Conservation (phyloP, 2,329 filamentous ascomycete species). For the Fusarium fracticaudum region DNA sequence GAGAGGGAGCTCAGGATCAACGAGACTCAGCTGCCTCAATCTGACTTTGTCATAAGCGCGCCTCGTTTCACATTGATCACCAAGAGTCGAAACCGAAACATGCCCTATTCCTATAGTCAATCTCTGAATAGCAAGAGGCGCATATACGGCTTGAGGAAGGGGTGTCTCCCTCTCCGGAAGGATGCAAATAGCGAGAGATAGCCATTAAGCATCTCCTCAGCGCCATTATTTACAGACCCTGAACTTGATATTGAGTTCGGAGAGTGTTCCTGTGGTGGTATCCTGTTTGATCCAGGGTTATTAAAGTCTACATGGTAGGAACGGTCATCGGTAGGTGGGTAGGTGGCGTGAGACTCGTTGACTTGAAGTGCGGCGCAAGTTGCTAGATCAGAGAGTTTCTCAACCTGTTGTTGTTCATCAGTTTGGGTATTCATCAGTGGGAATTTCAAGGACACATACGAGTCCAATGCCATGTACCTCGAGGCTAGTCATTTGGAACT, state of each 20-base stretch:
- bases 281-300: too few relatives aligned
- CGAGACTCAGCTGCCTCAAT: too few relatives aligned
- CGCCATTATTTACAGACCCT: accelerated
- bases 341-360: too few relatives aligned
- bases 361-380: background rate
- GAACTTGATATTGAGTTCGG: background rate
- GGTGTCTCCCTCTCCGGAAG: background rate
- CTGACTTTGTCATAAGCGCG: too few relatives aligned
- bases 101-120: background rate
- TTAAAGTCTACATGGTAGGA: accelerated
- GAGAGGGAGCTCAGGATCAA: too few relatives aligned
- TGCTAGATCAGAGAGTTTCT: background rate
- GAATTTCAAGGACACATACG: accelerated
- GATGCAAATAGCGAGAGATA: background rate
- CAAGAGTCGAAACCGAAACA: background rate
- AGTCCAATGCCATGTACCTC: background rate
- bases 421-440: accelerated
- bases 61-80: too few relatives aligned
- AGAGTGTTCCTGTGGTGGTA: background rate
- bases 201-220: background rate
- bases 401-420: background rate
- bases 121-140: background rate
- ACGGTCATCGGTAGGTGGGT: background rate
- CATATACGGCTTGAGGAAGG: background rate
- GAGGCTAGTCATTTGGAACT: background rate